These are phyloP conservation scores for Moniliella sp. DNA, from an alignment of 1,284 basidiomycete genomes.

Conservation along the genomic window DNA sequence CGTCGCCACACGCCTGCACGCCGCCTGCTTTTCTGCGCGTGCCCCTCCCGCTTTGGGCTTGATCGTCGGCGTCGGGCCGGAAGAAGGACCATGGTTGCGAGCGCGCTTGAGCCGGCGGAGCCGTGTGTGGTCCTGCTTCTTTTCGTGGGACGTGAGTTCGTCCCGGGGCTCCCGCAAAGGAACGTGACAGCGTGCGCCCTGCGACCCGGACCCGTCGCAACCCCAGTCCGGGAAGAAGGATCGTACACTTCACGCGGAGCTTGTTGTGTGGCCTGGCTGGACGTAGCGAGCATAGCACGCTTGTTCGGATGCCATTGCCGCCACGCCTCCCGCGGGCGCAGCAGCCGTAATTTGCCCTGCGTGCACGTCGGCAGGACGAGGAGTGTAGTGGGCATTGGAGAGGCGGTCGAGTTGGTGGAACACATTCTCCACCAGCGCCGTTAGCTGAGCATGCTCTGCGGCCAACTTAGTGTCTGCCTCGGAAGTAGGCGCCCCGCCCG, in stretches of 20 bases:
- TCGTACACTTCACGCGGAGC: conserved; percentile 76
- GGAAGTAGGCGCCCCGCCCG: conserved; percentile 38
- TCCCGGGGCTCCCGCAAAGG: conserved; percentile 38
- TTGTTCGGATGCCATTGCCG: too few species aligned
- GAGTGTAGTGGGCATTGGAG: conserved; percentile 81
- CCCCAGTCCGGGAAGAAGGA: too few species aligned
- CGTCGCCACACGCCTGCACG: too few species aligned
- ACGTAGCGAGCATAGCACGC: conserved; percentile 32
- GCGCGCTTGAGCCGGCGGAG: conserved; percentile 46
- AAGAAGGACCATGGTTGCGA: too few species aligned
- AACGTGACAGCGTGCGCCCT: conserved; percentile 6
- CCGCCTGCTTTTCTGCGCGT: too few species aligned
- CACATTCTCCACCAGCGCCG: conserved; percentile 61
- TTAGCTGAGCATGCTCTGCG: conserved; percentile 72
- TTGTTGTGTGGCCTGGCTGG: conserved; percentile 60
- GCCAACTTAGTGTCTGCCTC: conserved; percentile 69
- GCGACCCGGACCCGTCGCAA: too few species aligned
- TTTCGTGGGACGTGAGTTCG: conserved; percentile 68
- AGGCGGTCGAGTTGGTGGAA: conserved; percentile 76
- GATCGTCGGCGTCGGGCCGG: too few species aligned
- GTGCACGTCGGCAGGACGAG: too few species aligned
- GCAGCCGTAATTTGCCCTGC: too few species aligned
- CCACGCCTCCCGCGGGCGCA: too few species aligned
- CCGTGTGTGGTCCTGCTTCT: conserved; percentile 39
- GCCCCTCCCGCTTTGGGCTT: too few species aligned